Conservation (phyloP, 139 green algal species). For the Nannochloris sp. region DNA sequence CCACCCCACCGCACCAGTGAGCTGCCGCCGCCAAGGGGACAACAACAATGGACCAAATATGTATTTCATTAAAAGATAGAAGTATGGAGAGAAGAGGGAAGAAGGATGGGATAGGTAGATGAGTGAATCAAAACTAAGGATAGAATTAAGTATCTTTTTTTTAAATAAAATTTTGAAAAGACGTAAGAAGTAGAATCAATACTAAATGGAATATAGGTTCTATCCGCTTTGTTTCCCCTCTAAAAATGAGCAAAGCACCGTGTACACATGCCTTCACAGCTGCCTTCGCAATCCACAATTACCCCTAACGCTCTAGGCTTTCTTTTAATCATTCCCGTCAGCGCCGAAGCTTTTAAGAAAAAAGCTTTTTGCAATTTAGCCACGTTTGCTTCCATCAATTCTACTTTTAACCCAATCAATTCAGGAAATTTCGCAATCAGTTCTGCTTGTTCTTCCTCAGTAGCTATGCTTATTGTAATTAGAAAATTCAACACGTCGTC, state of each 20-base stretch:
- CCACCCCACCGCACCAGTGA: too few species aligned
- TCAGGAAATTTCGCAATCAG: conserved; percentile 7
- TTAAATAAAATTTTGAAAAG: neutral
- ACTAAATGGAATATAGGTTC: too few species aligned
- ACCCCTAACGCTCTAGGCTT: conserved; percentile 4
- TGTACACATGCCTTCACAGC: conserved; percentile 8
- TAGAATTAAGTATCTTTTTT: neutral
- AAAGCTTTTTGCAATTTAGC: conserved; percentile 4
- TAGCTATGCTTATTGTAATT: neutral
- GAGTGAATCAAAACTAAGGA: neutral
- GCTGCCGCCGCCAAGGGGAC: too few species aligned
- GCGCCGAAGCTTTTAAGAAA: conserved; percentile 3
- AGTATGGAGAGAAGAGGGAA: too few species aligned
- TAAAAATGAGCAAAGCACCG: conserved; percentile 15
- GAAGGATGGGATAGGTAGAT: too few species aligned
- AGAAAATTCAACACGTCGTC: neutral
- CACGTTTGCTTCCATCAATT: conserved; percentile 4
- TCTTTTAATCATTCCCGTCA: neutral
- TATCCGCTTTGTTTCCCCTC: too few species aligned
- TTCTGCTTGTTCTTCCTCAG: neutral
- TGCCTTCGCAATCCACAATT: neutral
- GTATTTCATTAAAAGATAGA: too few species aligned
- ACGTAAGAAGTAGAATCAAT: too few species aligned
- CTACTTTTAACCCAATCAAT: neutral
- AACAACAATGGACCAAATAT: too few species aligned